phyloP scores from a whole-genome alignment of 352 stramenopile species.

The Plasmopara viticola region DNA sequence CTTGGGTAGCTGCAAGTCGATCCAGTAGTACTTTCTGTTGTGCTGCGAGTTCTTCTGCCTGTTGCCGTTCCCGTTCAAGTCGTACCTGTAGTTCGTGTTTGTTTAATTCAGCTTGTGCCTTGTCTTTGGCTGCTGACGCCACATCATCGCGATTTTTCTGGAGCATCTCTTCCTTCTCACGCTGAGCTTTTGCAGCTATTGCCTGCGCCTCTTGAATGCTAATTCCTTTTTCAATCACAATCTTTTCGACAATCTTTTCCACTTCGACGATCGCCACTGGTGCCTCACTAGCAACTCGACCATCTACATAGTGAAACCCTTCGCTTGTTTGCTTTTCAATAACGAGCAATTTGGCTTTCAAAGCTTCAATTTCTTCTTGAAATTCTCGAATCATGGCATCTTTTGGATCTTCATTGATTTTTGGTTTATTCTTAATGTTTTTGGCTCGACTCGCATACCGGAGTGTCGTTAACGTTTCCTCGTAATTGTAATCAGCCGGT shows the following conservation, averaged over 20 bases:
- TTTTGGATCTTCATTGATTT: slow-evolving; percentile 98
- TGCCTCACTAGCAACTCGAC: neutral
- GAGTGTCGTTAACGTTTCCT: slow-evolving; percentile 91
- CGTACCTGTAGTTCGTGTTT: slow-evolving; percentile 82
- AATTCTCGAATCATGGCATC: slow-evolving; percentile 97
- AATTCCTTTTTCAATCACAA: slow-evolving; percentile 79
- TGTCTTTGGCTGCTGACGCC: slow-evolving; percentile 66
- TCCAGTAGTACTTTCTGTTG: slow-evolving; percentile 77
- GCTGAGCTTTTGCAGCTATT: slow-evolving; percentile 64
- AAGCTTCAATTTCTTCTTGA: slow-evolving; percentile 92
- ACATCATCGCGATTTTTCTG: slow-evolving; percentile 67
- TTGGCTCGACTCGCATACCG: slow-evolving; percentile 97
- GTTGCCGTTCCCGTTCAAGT: slow-evolving; percentile 84
- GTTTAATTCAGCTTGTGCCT: slow-evolving; percentile 76
- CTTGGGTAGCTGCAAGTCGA: slow-evolving; percentile 89
- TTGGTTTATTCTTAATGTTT: slow-evolving; percentile 99
- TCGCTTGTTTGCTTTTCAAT: slow-evolving; percentile 47
- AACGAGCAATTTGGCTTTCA: slow-evolving; percentile 80
- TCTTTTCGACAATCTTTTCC: slow-evolving; percentile 80
- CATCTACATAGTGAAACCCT: slow-evolving; percentile 3
- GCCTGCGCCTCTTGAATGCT: slow-evolving; percentile 70
- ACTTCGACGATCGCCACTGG: slow-evolving; percentile 50
- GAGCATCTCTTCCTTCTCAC: slow-evolving; percentile 72
- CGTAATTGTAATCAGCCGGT: slow-evolving; percentile 97
- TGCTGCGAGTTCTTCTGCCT: slow-evolving; percentile 51